Percentiles rank a stretch among this genome's conserved stretches.
Conservation (phyloP, 2,329 filamentous ascomycete genomes). For the Pleurostoma richardsiae region DNA sequence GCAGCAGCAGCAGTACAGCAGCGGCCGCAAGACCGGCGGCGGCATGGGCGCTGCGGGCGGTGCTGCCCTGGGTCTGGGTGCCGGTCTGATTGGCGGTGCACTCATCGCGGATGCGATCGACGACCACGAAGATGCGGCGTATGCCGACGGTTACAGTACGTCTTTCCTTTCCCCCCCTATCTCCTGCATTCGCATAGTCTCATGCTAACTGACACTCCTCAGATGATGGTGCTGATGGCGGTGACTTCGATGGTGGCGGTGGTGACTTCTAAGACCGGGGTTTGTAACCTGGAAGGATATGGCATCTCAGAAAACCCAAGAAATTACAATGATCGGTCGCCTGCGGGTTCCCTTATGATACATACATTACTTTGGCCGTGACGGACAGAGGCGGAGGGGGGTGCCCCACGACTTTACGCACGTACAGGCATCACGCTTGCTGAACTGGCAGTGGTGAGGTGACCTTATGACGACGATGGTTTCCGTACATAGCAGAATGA, state of each 20-base stretch:
- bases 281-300: too few relatives aligned
- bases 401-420: too few relatives aligned
- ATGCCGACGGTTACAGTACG: constrained; percentile 44
- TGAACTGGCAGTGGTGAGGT: too few relatives aligned
- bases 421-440: too few relatives aligned
- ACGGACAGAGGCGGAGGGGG: too few relatives aligned
- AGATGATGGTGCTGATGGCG: constrained; percentile 26
- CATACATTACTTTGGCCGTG: too few relatives aligned
- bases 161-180: constrained; percentile 14
- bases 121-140: constrained; percentile 50
- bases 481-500: too few relatives aligned
- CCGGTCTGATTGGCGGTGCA: constrained; percentile 73
- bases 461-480: too few relatives aligned
- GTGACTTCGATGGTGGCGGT: constrained; percentile 21
- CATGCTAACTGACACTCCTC: not conserved
- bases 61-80: constrained; percentile 73
- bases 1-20: constrained; percentile 35
- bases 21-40: constrained; percentile 34
- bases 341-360: too few relatives aligned
- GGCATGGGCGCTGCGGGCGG: constrained; percentile 67
- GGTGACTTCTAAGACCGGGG: constrained; percentile 30
- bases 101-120: constrained; percentile 65
- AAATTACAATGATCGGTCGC: too few relatives aligned
- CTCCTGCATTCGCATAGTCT: not conserved
- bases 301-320: too few relatives aligned